Evolutionary conservation across 2,329 filamentous ascomycete species (phyloP).

Genomic region (Alternaria brassicicola): DNA sequence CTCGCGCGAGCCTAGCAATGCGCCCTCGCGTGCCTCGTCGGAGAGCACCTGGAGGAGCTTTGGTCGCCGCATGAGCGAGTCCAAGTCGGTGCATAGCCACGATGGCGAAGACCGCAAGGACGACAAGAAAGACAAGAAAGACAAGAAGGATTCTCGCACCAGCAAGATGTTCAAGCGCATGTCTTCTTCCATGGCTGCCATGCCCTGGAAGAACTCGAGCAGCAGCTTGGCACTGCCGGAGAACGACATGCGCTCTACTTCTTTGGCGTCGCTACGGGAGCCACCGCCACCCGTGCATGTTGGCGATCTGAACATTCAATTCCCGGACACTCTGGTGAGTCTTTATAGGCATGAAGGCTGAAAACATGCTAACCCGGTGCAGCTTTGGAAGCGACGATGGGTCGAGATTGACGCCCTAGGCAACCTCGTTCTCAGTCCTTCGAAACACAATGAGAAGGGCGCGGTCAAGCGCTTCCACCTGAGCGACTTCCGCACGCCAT

Average conservation of each 20-base stretch:
- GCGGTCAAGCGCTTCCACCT: constrained; percentile 83
- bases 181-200: constrained; percentile 63
- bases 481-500: constrained; percentile 79
- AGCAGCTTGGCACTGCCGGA: constrained; percentile 50
- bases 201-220: constrained; percentile 57
- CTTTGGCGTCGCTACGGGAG: constrained; percentile 45
- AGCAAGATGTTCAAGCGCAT: constrained; percentile 70
- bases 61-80: constrained; percentile 48
- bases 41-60: constrained; percentile 49
- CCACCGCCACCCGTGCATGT: constrained; percentile 68
- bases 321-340: constrained; percentile 81
- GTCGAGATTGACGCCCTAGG: constrained; percentile 85
- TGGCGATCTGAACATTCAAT: constrained; percentile 94
- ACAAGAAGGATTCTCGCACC: constrained; percentile 62
- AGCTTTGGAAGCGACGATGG: constrained; percentile 91
- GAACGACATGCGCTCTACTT: constrained; percentile 38
- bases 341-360: background rate
- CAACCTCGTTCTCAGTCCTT: constrained; percentile 78
- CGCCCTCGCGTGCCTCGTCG: constrained; percentile 47
- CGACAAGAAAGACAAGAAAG: constrained; percentile 57
- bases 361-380: constrained; percentile 8
- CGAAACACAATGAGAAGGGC: constrained; percentile 67
- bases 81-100: constrained; percentile 37
- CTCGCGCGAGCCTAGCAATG: constrained; percentile 37
- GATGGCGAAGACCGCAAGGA: constrained; percentile 50